Base-by-base conservation (phyloP, 2,329 filamentous ascomycete species). In the Coccinonectria pachysandricola region DNA sequence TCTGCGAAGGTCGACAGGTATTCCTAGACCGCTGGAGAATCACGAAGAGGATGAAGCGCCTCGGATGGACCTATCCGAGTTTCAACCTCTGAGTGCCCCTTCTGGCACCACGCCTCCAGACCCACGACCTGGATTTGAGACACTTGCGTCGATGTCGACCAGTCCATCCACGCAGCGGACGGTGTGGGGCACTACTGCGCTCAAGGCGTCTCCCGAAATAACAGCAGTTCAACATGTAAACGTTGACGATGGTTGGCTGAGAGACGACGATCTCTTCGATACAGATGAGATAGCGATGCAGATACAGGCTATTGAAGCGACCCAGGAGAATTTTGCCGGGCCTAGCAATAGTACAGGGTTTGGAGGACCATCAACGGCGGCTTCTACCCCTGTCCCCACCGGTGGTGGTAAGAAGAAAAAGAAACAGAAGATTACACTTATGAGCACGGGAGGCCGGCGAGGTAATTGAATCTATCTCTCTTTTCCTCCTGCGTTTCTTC, bases 111-210 rank as follows among this genome's bases (percentile, higher is more conserved):
- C 69, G 4, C 67, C 73, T 7, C 70, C 71, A 1, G 68, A 70
- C 19, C 62, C 67, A 24, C 62, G 71, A 12, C 62, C 65, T 8
- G 74, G 71, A 1, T 85, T 84, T 42, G 68, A 69, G 17, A 71
- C 73, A 3, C 57, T 93, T 12, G 80, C 82, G 1, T 79, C 77
- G 2, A 76, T 87, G 40, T 87, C 84, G 4, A 87, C 82, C 2
- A 92, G 82, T 36, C 86, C 87, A 0, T 77, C 74, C 6, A 72
- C 75, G 1, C 64, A 71, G 20, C 76, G 75, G 35, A 96, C 88
- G 0, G 84, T 96, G 1, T 96, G 88, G 88, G 88, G 88, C n/a
- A 96, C 88, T 1, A 66, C 71, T 4, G 74, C 70, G 0, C 59
- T 93, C 3, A 60, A 74, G 0, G 59, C 58, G 1, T 76, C 73